These are phyloP conservation scores for Microascus cirrosus DNA, from an alignment of 2,329 filamentous ascomycete genomes.

Conservation along the genomic window DNA sequence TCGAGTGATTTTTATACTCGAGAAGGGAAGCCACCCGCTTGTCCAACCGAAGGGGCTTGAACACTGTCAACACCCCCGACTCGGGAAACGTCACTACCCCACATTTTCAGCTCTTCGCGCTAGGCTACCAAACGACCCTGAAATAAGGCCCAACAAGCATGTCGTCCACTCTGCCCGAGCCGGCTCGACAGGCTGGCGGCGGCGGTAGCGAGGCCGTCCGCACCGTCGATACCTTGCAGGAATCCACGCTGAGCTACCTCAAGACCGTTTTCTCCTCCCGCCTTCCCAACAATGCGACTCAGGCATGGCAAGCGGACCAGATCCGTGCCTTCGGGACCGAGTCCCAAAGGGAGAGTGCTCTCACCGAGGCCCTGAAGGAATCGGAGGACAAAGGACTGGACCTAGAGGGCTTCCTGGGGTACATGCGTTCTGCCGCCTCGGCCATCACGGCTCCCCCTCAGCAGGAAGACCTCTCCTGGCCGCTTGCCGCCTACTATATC, in stretches of 20 bases:
- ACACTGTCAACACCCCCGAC: not conserved
- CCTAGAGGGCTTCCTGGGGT: conserved; percentile 37
- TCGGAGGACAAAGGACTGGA: conserved; percentile 25
- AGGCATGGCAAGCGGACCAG: conserved; percentile 33
- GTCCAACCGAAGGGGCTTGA: not conserved
- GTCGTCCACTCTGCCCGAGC: conserved; percentile 8
- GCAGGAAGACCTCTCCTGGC: conserved; percentile 53
- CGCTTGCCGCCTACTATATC: conserved; percentile 84
- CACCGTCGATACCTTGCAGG: conserved; percentile 27
- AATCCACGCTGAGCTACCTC: conserved; percentile 28
- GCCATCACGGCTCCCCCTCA: conserved; percentile 27
- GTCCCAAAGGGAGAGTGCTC: conserved; percentile 27
- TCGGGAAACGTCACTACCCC: not conserved
- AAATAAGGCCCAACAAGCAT: not conserved
- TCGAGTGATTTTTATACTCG: not conserved
- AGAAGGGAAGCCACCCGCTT: no score
- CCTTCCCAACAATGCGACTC: conserved; percentile 18
- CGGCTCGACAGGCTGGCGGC: conserved; percentile 33
- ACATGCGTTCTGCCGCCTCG: conserved; percentile 41
- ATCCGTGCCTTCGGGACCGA: conserved; percentile 32
- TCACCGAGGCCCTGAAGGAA: conserved; percentile 7
- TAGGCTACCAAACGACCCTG: not conserved
- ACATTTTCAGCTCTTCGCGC: not conserved
- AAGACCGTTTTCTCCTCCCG: conserved; percentile 34
- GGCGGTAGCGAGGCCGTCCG: conserved; percentile 30